Conservation (phyloP, 2,329 filamentous ascomycete species). For the Elsinoe batatas region DNA sequence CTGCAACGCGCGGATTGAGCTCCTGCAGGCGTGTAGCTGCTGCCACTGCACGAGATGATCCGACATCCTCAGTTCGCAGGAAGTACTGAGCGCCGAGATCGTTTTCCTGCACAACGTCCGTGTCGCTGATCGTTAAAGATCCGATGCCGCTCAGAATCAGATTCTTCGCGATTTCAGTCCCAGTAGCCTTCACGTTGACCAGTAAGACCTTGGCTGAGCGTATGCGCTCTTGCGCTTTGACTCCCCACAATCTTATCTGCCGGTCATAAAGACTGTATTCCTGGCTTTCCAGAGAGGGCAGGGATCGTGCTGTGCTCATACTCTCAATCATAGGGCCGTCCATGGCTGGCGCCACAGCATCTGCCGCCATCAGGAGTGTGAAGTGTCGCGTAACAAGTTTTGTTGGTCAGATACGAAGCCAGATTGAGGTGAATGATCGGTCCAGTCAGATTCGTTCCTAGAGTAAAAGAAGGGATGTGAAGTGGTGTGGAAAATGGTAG, state of each 20-base stretch:
- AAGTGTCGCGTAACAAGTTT: no score
- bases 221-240: constrained; percentile 80
- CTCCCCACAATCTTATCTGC: constrained; percentile 94
- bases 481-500: background rate
- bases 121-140: constrained; percentile 79
- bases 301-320: constrained; percentile 19
- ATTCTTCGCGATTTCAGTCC: constrained; percentile 94
- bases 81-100: constrained; percentile 67
- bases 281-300: no score
- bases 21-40: constrained; percentile 68
- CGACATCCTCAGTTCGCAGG: constrained; percentile 60
- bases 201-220: constrained; percentile 83
- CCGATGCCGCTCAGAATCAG: constrained; percentile 88
- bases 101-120: constrained; percentile 61
- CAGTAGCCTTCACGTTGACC: constrained; percentile 76
- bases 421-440: no score
- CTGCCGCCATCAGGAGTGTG: background rate
- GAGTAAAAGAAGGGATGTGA: no score
- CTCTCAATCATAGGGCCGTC: constrained; percentile 10
- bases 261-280: no score
- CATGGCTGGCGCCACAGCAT: background rate
- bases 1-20: constrained; percentile 78
- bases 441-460: no score
- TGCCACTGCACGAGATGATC: constrained; percentile 74
- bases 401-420: no score